Evolutionary conservation across 2,329 filamentous ascomycete species (phyloP), one percentile per base, ranked within the genome.

Genomic region (Fusarium buxicola): DNA sequence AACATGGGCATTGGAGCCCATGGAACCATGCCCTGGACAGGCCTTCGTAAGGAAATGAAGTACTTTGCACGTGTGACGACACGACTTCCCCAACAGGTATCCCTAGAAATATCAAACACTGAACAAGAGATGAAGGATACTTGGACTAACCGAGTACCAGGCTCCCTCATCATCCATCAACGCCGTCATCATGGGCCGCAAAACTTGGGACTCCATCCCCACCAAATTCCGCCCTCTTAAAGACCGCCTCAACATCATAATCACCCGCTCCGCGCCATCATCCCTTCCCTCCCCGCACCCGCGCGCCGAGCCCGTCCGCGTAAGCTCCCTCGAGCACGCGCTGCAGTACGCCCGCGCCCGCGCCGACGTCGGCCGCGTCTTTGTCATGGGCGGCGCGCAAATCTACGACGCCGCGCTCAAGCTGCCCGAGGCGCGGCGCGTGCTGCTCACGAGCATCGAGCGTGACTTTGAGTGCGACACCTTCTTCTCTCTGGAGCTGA

Each of bases 141-240:
- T 5, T 12, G 5, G n/a, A 25, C 30, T 48, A 16, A 59, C 32
- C 16, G 13, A 13, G 5, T 21, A 1, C 4, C 44, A 78, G 76
- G 59, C 71, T 5, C 69, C 76, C 3, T 55, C 76, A 8, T 63
- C 73, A 1, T 68, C 78, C 36, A 55, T 79, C 65, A 94, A 94
- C 75, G 91, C 92, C 15, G 92, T 98, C 47, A 90, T 99, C 68
- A 99, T 99, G 95, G 95, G 95, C 58, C 91, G 95, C 72, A 97
- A 96, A 78, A 99, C 95, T 0, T 99, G 94, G 89, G 92, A 96
- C 48, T 92, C 89, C 64, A 94, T 99, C 58, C 94, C 95, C 3
- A 73, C 81, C 7, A 84, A 82, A 47, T 93, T 95, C 74, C 85
- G 93, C 3, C 95, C 95, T 15, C 82, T 99, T 30, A 89, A 87